These are phyloP conservation scores for Colletotrichum spinosum DNA, from an alignment of 2,329 filamentous ascomycete genomes.

Conservation along the genomic window DNA sequence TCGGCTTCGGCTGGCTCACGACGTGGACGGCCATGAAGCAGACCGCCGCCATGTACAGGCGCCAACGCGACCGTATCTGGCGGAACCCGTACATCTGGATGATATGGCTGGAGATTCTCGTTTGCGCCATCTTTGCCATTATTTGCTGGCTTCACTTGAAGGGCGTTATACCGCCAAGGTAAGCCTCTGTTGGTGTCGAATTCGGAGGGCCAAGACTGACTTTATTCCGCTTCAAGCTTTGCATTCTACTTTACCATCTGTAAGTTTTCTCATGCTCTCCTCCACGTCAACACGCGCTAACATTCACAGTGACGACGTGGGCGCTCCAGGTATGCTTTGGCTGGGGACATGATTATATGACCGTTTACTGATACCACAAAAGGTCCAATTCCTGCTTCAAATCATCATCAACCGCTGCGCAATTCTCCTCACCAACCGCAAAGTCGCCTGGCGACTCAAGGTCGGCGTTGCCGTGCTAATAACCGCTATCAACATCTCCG, in stretches of 20 bases:
- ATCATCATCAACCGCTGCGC: slow-evolving; percentile 66
- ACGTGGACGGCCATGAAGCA: slow-evolving; percentile 51
- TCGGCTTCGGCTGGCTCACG: slow-evolving; percentile 55
- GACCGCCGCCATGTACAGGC: slow-evolving; percentile 48
- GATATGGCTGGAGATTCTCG: slow-evolving; percentile 59
- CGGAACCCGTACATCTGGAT: slow-evolving; percentile 58
- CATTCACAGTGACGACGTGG: slow-evolving; percentile 48
- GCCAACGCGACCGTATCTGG: slow-evolving; percentile 44
- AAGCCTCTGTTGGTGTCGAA: background rate
- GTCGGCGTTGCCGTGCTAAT: slow-evolving; percentile 59
- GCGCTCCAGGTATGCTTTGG: slow-evolving; percentile 42
- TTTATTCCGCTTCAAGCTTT: slow-evolving; percentile 15
- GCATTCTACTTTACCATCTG: slow-evolving; percentile 36
- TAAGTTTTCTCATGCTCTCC: slow-evolving; percentile 1
- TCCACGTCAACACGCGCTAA: background rate
- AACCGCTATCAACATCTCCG: slow-evolving; percentile 61
- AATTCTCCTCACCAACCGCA: slow-evolving; percentile 55
- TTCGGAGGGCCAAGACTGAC: background rate
- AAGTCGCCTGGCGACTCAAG: slow-evolving; percentile 53
- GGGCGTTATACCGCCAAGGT: slow-evolving; percentile 36
- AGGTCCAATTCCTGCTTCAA: slow-evolving; percentile 63
- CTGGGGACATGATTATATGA: background rate
- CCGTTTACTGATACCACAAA: background rate
- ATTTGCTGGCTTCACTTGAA: slow-evolving; percentile 44
- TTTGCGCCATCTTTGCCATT: slow-evolving; percentile 55